Evolutionary conservation across 305 asterid genomes (phyloP).

Genomic region (Solanum hybrid): DNA sequence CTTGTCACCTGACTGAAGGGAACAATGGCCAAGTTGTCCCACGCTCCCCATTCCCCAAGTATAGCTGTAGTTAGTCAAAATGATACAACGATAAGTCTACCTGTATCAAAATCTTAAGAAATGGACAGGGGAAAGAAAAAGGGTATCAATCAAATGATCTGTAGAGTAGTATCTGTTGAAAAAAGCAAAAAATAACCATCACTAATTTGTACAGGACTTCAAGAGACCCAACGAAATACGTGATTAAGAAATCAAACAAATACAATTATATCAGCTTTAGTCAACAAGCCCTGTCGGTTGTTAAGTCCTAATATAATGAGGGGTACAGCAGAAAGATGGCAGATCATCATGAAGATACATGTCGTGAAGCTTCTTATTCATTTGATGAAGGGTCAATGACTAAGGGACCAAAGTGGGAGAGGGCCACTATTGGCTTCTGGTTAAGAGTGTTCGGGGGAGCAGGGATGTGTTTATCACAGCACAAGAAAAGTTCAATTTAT

Average conservation of each 20-base stretch:
- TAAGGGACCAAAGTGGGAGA: not conserved
- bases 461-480: not conserved
- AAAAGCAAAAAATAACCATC: not conserved
- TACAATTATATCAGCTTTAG: not conserved
- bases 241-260: not conserved
- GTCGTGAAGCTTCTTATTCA: not conserved
- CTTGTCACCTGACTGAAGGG: conserved; percentile 77
- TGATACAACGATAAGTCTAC: not conserved
- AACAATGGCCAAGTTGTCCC: conserved; percentile 98
- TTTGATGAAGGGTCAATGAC: not conserved
- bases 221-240: not conserved
- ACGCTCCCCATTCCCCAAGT: conserved; percentile 97
- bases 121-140: not conserved
- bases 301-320: not conserved
- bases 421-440: not conserved
- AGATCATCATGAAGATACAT: not conserved
- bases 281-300: not conserved
- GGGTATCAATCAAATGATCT: not conserved
- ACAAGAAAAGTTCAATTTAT: not conserved
- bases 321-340: not conserved
- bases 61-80: conserved; percentile 40
- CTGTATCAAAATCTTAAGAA: not conserved
- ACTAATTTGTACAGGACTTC: not conserved
- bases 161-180: not conserved
- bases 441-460: not conserved